Evolutionary conservation across 2,329 filamentous ascomycete species (phyloP), one percentile per base, ranked within the genome.

Genomic region (Ophiobolus disseminans): DNA sequence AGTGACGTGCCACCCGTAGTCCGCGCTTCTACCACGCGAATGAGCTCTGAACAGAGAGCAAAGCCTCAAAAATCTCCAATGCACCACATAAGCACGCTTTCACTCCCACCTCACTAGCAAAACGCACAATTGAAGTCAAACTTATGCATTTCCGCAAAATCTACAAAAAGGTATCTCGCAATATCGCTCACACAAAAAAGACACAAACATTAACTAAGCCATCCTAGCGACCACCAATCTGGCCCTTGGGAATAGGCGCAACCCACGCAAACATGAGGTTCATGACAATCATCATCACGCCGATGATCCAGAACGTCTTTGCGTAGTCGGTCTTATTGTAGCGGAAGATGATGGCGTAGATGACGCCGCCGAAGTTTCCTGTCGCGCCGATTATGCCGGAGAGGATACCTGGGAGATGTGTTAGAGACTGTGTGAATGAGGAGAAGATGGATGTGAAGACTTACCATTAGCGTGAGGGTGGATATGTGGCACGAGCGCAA

Each of bases 401-500:
- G 5, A 96, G 81, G 46, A 85, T 79, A 50, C 75, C 78, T 77
- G 45, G 17, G 26, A 20, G 8, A 30, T 7, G 4, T 16, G 39
- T 67, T 60, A 60, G 63, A 23, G n/a, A n/a, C n/a, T n/a, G n/a
- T 44, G 31, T 35, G 17, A 14, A 13, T 19, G 7, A 26, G 30
- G 20, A 14, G 9, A 20, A 25, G 4, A 21, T 16, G 14, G 17
- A 13, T 3, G 2, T 11, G 19, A 13, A 5, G 32, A 62, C 72
- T 65, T 76, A 72, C 90, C 91, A 72, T 96, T 96, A 51, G 90
- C 89, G 52, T 81, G 82, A 1, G 90, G 90, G 72, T 92, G 88
- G 1, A 96, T 87, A 68, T 96, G 92, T 3, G 91, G 91, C 19
- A 96, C 87, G 5, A 96, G 81, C 0, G 90, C 85, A 73, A 94